Evolutionary conservation across 331 rosid genomes (phyloP).

Genomic region (Dryas integrifolia): DNA sequence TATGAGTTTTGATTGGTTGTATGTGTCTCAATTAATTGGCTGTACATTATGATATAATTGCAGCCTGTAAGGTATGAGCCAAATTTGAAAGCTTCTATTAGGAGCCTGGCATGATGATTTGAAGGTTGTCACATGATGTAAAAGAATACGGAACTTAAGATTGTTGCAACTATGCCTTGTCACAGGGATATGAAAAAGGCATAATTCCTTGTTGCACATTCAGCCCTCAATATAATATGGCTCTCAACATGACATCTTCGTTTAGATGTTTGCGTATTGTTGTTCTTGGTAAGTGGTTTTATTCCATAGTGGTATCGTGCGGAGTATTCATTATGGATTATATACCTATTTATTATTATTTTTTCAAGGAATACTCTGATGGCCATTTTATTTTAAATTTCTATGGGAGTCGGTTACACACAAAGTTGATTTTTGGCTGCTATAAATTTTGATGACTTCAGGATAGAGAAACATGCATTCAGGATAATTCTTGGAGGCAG

Average conservation of each 20-base stretch:
- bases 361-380: no score
- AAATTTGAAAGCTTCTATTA: not conserved
- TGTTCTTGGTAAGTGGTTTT: no score
- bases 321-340: not conserved
- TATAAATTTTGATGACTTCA: not conserved
- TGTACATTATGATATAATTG: not conserved
- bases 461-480: not conserved
- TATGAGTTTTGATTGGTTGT: not conserved
- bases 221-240: not conserved
- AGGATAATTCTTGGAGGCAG: not conserved
- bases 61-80: not conserved
- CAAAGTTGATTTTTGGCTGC: not conserved
- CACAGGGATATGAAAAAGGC: not conserved
- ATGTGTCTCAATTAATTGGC: not conserved
- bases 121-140: not conserved
- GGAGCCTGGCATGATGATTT: not conserved
- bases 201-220: not conserved
- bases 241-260: not conserved
- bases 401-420: not conserved
- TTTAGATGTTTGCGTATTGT: not conserved
- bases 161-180: not conserved
- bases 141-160: not conserved
- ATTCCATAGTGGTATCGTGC: not conserved
- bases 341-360: not conserved
- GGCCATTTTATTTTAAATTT: not conserved